phyloP scores from a whole-genome alignment of 2,329 filamentous ascomycete species.

The Colletotrichum tofieldiae region DNA sequence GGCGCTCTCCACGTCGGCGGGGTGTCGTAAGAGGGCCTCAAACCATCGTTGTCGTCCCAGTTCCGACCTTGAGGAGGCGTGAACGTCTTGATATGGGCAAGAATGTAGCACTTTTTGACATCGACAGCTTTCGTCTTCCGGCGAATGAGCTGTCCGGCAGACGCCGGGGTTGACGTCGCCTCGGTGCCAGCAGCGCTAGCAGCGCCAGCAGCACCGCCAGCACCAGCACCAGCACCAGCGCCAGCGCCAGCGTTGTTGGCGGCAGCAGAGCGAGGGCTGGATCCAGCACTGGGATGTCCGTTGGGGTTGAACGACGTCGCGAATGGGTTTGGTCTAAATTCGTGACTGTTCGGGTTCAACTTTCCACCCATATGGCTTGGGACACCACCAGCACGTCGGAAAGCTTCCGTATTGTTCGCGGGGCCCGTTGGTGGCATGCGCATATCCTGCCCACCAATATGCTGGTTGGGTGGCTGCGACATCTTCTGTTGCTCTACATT shows the following conservation, averaged over 20 bases:
- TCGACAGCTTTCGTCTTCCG: conserved; percentile 83
- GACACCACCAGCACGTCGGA: conserved; percentile 69
- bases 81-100: conserved; percentile 69
- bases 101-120: conserved; percentile 76
- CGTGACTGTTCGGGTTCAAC: conserved; percentile 77
- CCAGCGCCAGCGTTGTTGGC: conserved; percentile 64
- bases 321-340: conserved; percentile 89
- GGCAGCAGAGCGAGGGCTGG: conserved; percentile 78
- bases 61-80: conserved; percentile 70
- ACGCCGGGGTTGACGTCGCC: conserved; percentile 38
- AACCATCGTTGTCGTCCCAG: conserved; percentile 84
- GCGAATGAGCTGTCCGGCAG: conserved; percentile 70
- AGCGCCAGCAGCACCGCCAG: background rate
- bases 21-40: conserved; percentile 88
- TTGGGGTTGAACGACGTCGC: conserved; percentile 87
- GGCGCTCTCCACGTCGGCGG: conserved; percentile 86
- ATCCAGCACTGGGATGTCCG: conserved; percentile 74
- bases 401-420: conserved; percentile 69
- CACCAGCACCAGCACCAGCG: conserved; percentile 48
- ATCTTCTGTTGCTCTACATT: conserved; percentile 68
- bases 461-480: conserved; percentile 60
- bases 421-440: conserved; percentile 84
- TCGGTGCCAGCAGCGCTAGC: conserved; percentile 5
- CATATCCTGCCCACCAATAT: conserved; percentile 74
- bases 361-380: conserved; percentile 68